Evolutionary conservation across 1,139 yeast genomes (phyloP).

Genomic region (Schwanniomyces etchellsii): DNA sequence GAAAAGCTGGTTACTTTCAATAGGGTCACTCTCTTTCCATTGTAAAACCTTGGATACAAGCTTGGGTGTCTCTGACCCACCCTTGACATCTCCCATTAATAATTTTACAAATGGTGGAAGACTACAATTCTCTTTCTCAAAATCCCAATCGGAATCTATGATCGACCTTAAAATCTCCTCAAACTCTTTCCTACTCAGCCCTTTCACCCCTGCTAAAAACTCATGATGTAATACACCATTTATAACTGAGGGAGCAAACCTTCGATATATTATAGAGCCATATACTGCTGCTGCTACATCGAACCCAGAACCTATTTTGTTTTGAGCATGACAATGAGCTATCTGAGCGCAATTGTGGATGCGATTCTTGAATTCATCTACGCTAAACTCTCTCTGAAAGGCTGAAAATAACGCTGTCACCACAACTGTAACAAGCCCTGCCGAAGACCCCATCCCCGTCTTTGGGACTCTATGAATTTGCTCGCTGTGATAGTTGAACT

Average conservation of each 20-base stretch:
- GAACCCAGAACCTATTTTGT: slow-evolving; percentile 93
- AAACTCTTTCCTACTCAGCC: slow-evolving; percentile 6
- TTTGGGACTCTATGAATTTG: slow-evolving; percentile 74
- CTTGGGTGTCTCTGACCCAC: slow-evolving; percentile 93
- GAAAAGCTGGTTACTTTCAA: slow-evolving; percentile 49
- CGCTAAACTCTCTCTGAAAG: slow-evolving; percentile 18
- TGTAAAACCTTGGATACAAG: slow-evolving; percentile 68
- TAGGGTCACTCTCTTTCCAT: slow-evolving; percentile 60
- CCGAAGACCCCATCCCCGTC: slow-evolving; percentile 95
- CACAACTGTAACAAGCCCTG: slow-evolving; percentile 82
- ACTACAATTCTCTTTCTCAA: slow-evolving; percentile 45
- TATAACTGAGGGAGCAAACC: slow-evolving; percentile 60
- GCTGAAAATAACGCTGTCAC: slow-evolving; percentile 61
- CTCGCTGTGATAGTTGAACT: slow-evolving; percentile 55
- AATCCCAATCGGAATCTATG: slow-evolving; percentile 56
- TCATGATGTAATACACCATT: slow-evolving; percentile 29
- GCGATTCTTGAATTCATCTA: slow-evolving; percentile 18
- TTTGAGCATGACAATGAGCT: slow-evolving; percentile 91
- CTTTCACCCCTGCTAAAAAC: slow-evolving; percentile 1
- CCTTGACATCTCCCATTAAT: slow-evolving; percentile 88
- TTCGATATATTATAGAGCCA: slow-evolving; percentile 77
- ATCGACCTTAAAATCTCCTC: slow-evolving; percentile 25
- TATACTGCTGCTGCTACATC: slow-evolving; percentile 94
- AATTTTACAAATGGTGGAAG: slow-evolving; percentile 66
- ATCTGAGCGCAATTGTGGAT: slow-evolving; percentile 83